Evolutionary conservation across 2,329 filamentous ascomycete species (phyloP).

Genomic region (Alternaria triticina): DNA sequence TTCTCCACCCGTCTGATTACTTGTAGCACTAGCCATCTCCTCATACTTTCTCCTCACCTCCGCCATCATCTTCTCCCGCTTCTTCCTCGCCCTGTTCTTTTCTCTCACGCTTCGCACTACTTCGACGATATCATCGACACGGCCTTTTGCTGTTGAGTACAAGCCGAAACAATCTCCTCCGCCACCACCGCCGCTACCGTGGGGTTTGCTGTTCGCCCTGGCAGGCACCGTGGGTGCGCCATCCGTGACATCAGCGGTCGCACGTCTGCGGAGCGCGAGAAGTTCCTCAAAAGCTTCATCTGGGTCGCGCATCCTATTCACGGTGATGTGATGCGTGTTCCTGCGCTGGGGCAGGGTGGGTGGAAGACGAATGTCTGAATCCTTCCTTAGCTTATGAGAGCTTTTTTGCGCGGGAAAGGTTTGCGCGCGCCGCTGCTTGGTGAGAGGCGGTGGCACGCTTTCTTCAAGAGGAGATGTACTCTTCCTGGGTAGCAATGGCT

Average conservation of each 20-base stretch:
- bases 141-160: neutral
- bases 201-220: fast-evolving
- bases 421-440: neutral
- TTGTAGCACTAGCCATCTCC: neutral
- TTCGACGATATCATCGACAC: neutral
- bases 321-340: neutral
- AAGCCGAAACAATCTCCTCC: neutral
- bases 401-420: neutral
- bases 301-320: neutral
- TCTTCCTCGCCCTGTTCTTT: neutral
- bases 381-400: neutral
- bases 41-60: neutral
- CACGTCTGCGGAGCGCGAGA: neutral
- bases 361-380: neutral
- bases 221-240: neutral
- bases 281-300: neutral
- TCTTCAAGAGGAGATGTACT: neutral
- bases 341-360: neutral
- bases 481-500: neutral
- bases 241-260: neutral
- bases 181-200: fast-evolving
- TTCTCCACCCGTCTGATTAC: neutral
- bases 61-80: neutral
- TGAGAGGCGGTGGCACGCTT: neutral
- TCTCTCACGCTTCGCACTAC: neutral